Percentiles rank a stretch among this genome's conserved stretches.
Evolutionary conservation across 306 rosid genomes (phyloP).

Genomic region (Trichosanthes truncata): DNA sequence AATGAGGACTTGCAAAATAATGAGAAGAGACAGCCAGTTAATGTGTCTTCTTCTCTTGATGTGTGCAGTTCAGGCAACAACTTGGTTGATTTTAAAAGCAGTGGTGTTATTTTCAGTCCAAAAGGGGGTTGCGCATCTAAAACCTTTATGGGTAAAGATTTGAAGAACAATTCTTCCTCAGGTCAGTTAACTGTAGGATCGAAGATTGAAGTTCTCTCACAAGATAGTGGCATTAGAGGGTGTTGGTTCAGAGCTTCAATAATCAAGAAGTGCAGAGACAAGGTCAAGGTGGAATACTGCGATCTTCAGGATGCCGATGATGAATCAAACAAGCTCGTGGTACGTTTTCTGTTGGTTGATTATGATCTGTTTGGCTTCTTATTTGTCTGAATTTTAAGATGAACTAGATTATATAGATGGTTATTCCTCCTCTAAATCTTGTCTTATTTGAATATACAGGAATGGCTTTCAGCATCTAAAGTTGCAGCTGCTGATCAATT

Average conservation of each 20-base stretch:
- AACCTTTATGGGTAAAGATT: conserved; percentile 13
- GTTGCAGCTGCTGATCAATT: conserved; percentile 42
- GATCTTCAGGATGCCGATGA: conserved; percentile 68
- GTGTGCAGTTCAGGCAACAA: conserved; percentile 3
- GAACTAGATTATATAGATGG: not conserved
- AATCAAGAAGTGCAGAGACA: conserved; percentile 48
- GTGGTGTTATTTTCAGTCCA: conserved; percentile 12
- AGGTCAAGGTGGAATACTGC: conserved; percentile 69
- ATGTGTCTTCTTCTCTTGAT: conserved; percentile 8
- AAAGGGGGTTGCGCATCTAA: conserved; percentile 12
- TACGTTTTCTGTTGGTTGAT: conserved; percentile 8
- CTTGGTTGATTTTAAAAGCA: conserved; percentile 14
- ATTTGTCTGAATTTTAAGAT: not conserved
- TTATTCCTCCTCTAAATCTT: not conserved
- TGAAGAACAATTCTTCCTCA: conserved; percentile 10
- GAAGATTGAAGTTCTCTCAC: conserved; percentile 72
- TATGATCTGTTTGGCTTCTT: not conserved
- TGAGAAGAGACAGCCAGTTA: conserved; percentile 16
- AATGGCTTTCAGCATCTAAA: conserved; percentile 68
- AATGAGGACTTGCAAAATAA: conserved; percentile 5
- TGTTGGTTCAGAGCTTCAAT: conserved; percentile 82
- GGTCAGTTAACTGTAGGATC: conserved; percentile 38
- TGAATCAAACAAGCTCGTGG: conserved; percentile 73
- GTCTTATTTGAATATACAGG: conserved; percentile 27
- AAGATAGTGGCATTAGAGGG: conserved; percentile 84